Evolutionary conservation across 2,329 filamentous ascomycete species (phyloP), one percentile per base, ranked within the genome.

Genomic region (Exophiala xenobiotica): DNA sequence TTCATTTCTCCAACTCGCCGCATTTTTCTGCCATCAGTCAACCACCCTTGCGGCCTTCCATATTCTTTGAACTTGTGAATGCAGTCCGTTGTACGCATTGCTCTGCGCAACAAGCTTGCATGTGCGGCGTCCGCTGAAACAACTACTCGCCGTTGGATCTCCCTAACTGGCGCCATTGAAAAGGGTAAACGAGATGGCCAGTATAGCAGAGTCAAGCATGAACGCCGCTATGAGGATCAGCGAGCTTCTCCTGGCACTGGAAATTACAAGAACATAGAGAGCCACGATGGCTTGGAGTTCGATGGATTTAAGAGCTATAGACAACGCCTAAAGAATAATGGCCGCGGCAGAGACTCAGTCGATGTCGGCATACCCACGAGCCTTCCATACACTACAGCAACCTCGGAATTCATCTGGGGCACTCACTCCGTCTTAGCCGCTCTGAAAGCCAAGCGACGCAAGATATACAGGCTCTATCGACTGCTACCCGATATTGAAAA

Each of bases 341-440:
- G 29, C 18, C 11, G 24, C 18, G n/a, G 24, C 12, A 50, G n/a
- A 24, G 20, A 4, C 7, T 20, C 38, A 40, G 9, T 23, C 3
- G 38, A 40, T 22, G 38, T 22, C 8, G 19, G 11, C 3, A 12
- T 23, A 4, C 38, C 38, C 33, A 19, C 46, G 49, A 26, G 20
- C 31, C 76, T 87, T 14, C 81, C 83, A 1, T 85, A 92, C 65
- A 90, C 88, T 0, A 95, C 90, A 0, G 87, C 92, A 0, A 88
- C 89, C 4, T 96, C 91, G 0, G 87, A 96, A 56, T 97, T 96
- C 62, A 75, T 99, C 2, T 97, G 95, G 65, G 93, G 93, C 4
- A 81, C 80, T 38, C 88, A 87, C 2, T 83, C 88, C 1, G 89
- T 97, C 18, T 78, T 87, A 56, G 87, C 91, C 16, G 91, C 90